Evolutionary conservation across 352 stramenopile genomes (phyloP).

Genomic region (Pythium chondricola): DNA sequence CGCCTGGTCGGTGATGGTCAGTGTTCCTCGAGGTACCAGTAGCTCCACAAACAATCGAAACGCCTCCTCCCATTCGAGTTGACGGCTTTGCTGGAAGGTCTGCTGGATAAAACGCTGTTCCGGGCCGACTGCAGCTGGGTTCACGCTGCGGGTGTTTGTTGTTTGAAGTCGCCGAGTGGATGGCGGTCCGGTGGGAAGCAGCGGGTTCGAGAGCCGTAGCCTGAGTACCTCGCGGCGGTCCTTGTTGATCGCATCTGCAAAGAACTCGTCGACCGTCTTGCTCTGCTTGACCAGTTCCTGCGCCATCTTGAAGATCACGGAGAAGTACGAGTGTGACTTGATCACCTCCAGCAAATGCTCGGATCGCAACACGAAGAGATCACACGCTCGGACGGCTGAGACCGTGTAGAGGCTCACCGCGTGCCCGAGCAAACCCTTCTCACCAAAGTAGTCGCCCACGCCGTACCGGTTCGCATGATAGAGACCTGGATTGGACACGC

Average conservation of each 20-base stretch:
- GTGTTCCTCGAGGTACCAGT: constrained; percentile 26
- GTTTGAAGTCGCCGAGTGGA: neutral
- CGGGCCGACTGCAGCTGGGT: neutral
- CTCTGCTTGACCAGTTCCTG: constrained; percentile 31
- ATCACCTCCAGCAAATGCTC: constrained; percentile 39
- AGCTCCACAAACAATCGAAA: constrained; percentile 48
- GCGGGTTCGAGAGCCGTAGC: constrained; percentile 8
- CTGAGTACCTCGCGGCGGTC: constrained; percentile 14
- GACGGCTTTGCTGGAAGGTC: constrained; percentile 13
- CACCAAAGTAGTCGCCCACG: constrained; percentile 50
- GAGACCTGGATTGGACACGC: constrained; percentile 34
- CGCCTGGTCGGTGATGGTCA: neutral
- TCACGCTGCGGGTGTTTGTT: neutral
- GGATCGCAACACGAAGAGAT: constrained; percentile 52
- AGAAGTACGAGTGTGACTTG: constrained; percentile 33
- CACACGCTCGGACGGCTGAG: constrained; percentile 43
- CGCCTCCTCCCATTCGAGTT: constrained; percentile 30
- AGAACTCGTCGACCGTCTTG: constrained; percentile 23
- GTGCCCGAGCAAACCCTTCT: constrained; percentile 44
- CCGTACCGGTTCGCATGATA: constrained; percentile 41
- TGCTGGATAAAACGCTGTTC: constrained; percentile 1
- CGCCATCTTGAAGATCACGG: constrained; percentile 33
- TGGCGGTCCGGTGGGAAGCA: constrained; percentile 2
- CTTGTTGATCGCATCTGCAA: constrained; percentile 19
- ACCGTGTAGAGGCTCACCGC: constrained; percentile 49